phyloP scores from a whole-genome alignment of 495 filamentous ascomycete species.

The Immersiella caudata region DNA sequence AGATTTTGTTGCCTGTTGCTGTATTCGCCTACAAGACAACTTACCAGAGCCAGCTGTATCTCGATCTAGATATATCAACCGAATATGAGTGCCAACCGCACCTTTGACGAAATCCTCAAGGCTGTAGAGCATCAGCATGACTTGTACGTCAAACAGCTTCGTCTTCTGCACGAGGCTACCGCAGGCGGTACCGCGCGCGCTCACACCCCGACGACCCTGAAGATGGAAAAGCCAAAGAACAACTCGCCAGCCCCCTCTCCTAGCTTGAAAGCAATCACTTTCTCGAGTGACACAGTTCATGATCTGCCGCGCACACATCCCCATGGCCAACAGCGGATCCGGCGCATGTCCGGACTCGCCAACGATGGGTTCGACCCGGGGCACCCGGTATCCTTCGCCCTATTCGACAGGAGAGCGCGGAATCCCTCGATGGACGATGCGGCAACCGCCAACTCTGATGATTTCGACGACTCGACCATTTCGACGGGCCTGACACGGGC shows the following conservation, averaged over 20 bases:
- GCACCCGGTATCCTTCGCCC: neutral
- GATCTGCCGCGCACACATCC: constrained; percentile 5
- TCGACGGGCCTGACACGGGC: constrained; percentile 3
- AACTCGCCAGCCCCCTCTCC: constrained; percentile 22
- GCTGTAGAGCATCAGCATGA: constrained; percentile 41
- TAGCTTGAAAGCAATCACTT: constrained; percentile 23
- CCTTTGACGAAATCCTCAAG: constrained; percentile 39
- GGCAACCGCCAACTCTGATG: constrained; percentile 32
- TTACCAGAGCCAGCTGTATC: neutral
- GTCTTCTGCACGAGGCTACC: constrained; percentile 37
- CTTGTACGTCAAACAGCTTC: constrained; percentile 41
- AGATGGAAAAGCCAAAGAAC: constrained; percentile 20
- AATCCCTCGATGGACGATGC: neutral
- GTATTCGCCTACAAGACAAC: neutral
- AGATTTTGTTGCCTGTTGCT: neutral
- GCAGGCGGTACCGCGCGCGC: constrained; percentile 5
- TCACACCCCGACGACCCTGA: neutral
- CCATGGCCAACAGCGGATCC: constrained; percentile 5
- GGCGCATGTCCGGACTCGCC: constrained; percentile 6
- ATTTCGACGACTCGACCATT: constrained; percentile 34
- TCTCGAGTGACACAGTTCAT: constrained; percentile 14
- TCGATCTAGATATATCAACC: neutral
- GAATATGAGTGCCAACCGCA: constrained; percentile 11
- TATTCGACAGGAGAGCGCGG: constrained; percentile 11
- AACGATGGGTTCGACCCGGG: neutral